Evolutionary conservation across 2,329 filamentous ascomycete genomes (phyloP), one percentile per base, ranked within the genome.

Genomic region (Ceratocystis harringtonii): DNA sequence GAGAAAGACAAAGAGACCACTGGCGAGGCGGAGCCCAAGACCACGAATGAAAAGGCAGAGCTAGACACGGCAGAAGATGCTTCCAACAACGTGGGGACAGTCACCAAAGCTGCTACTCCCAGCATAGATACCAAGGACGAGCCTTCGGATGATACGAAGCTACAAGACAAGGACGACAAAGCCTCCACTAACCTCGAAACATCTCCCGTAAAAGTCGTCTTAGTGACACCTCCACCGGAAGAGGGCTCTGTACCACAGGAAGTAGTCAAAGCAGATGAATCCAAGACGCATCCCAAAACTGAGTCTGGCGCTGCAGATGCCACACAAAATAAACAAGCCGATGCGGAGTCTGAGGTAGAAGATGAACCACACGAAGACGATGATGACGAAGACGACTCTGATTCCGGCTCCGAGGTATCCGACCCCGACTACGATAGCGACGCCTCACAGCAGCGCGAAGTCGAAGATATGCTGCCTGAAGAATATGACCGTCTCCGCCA

Each of bases 1-100:
- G 64, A 70, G 48, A 64, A 64, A 32, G 62, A 68, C 17, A 61
- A 55, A 25, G 52, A 62, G 48, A 28, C 60, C 12, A 25, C 72
- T 2, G 73, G 74, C 32, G 69, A 72, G 32, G 72, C 74, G 58
- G 1, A 71, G 71, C 69, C 71, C 0, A 70, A 71, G 0, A 70
- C 71, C 0, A 71, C 71, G 0, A 70, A 71, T 0, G 71, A 72
- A 4, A 69, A 71, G 4, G 69, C 71, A 45, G 68, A 70, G 10
- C 64, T 60, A 36, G 65, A 68, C 0, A 68, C 69, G 1, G 68
- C 70, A 1, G 69, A 71, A 0, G 69, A 71, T 28, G 48, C 22
- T 10, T 15, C 48, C 48, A 3, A 15, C 10, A 52, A 52, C 10
- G 7, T 15, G 3, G 48, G 12, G 48, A 10, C 8, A 8, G n/a